Conservation (phyloP, 2,329 filamentous ascomycete genomes). For the Trichoderma pleuroti region DNA sequence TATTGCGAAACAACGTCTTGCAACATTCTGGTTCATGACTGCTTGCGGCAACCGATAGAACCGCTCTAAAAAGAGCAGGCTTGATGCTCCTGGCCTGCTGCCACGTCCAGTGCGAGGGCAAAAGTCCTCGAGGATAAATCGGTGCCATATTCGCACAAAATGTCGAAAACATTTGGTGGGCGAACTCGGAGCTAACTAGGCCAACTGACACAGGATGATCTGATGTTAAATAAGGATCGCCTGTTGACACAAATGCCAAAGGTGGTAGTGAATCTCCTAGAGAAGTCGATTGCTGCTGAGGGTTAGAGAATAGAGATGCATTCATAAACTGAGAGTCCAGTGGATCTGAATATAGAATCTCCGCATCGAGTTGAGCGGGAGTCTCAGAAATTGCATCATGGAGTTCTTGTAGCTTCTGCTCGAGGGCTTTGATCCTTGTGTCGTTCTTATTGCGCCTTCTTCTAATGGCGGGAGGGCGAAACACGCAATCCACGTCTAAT, state of each 20-base stretch:
- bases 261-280: neutral
- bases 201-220: neutral
- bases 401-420: neutral
- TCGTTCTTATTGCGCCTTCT: neutral
- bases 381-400: neutral
- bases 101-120: neutral
- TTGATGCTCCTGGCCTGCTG: neutral
- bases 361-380: neutral
- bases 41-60: neutral
- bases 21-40: conserved; percentile 13
- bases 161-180: neutral
- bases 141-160: neutral
- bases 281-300: neutral
- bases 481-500: neutral
- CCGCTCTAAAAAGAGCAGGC: neutral
- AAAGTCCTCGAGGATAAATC: neutral
- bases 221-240: neutral
- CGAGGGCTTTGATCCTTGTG: neutral
- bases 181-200: neutral
- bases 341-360: neutral
- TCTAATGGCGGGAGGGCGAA: neutral
- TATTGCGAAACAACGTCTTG: conserved; percentile 18
- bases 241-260: neutral
- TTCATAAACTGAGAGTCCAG: neutral
- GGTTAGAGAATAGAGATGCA: neutral